Percentiles rank a stretch among this genome's conserved stretches.
phyloP scores from a whole-genome alignment of 208 protist genomes.

The Porcisia hertigi region DNA sequence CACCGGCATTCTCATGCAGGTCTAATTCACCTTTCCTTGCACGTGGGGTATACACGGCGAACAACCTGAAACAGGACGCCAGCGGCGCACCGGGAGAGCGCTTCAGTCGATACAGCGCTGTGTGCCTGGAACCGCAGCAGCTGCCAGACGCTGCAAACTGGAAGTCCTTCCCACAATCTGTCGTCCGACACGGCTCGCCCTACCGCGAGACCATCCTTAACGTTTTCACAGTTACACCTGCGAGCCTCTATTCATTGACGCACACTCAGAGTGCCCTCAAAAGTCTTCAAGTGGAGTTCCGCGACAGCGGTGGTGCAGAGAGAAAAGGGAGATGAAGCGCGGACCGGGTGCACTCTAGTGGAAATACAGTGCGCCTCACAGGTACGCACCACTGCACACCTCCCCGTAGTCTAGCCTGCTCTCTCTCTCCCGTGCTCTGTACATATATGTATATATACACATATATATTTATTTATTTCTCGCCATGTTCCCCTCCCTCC shows the following conservation, averaged over 20 bases:
- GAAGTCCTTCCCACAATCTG: conserved; percentile 36
- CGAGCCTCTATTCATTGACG: conserved; percentile 19
- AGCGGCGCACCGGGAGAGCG: conserved; percentile 38
- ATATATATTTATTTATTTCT: too few species aligned
- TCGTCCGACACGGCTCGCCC: conserved; percentile 42
- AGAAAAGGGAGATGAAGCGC: not conserved
- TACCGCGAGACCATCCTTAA: conserved; percentile 54
- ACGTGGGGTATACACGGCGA: conserved; percentile 67
- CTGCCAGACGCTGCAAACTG: conserved; percentile 46
- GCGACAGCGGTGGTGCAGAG: too few species aligned
- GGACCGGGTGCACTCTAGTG: not conserved
- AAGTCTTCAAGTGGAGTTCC: too few species aligned
- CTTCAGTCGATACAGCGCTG: conserved; percentile 32
- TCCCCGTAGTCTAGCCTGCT: not conserved
- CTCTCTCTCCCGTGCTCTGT: too few species aligned
- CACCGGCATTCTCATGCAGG: conserved; percentile 43
- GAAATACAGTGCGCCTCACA: not conserved
- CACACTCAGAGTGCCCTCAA: too few species aligned
- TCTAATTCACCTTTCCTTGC: conserved; percentile 52
- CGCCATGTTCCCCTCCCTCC: not conserved
- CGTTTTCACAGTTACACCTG: conserved; percentile 40
- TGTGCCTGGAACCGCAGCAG: conserved; percentile 61
- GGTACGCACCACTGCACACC: not conserved
- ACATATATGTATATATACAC: too few species aligned
- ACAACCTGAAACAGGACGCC: conserved; percentile 39